These are phyloP conservation scores for Aureobasidium leucospermi DNA, from an alignment of 2,329 filamentous ascomycete genomes.

Conservation along the genomic window DNA sequence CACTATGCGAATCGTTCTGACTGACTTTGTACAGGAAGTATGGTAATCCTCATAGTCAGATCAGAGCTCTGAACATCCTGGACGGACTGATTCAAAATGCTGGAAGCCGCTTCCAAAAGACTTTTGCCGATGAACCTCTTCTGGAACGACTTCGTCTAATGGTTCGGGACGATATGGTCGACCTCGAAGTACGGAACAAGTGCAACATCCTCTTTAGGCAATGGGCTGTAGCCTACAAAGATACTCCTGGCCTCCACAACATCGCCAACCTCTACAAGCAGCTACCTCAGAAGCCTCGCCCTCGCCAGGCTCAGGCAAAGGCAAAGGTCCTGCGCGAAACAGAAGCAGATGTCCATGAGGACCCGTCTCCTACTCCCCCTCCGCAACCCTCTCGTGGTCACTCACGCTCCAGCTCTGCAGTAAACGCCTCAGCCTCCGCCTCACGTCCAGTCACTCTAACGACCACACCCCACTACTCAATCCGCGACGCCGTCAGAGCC, in stretches of 20 bases:
- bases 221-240: slow-evolving; percentile 79
- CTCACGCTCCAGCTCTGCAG: slow-evolving; percentile 13
- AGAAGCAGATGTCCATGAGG: slow-evolving; percentile 57
- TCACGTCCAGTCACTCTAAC: slow-evolving; percentile 27
- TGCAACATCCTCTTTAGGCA: slow-evolving; percentile 78
- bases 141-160: slow-evolving; percentile 85
- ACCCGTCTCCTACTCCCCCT: slow-evolving; percentile 20
- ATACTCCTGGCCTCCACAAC: slow-evolving; percentile 68
- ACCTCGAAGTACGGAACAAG: slow-evolving; percentile 79
- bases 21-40: slow-evolving; percentile 63
- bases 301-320: slow-evolving; percentile 48
- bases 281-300: slow-evolving; percentile 56
- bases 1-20: not conserved
- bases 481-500: slow-evolving; percentile 20
- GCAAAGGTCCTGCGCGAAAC: slow-evolving; percentile 81
- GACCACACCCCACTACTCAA: slow-evolving; percentile 21
- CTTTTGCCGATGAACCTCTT: slow-evolving; percentile 83
- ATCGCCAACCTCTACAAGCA: slow-evolving; percentile 73
- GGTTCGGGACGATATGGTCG: slow-evolving; percentile 75
- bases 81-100: slow-evolving; percentile 95
- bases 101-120: slow-evolving; percentile 75
- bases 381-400: slow-evolving; percentile 18
- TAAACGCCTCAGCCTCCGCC: slow-evolving; percentile 27
- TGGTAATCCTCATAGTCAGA: slow-evolving; percentile 84
- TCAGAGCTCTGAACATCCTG: slow-evolving; percentile 79